A percentile compares a stretch with the other conserved stretches of the same genome.
Conservation (phyloP, 768 basidiomycete species). For the Lentinula raphanica region DNA sequence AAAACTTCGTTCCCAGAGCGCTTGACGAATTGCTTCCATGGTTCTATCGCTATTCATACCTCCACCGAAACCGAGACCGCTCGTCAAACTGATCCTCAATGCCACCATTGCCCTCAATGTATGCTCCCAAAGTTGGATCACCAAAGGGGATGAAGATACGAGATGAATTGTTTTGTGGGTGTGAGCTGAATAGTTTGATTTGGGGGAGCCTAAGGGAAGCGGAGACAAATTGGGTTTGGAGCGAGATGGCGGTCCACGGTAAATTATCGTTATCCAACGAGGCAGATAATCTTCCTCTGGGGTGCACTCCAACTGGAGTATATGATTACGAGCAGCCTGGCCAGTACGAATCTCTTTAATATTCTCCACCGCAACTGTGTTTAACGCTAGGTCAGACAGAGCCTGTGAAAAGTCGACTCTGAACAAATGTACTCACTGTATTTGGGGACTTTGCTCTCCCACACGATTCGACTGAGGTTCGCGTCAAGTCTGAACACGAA, state of each 20-base stretch:
- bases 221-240: neutral
- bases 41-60: constrained; percentile 67
- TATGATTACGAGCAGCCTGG: constrained; percentile 63
- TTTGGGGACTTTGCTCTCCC: constrained; percentile 66
- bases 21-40: constrained; percentile 58
- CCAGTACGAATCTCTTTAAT: constrained; percentile 85
- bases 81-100: constrained; percentile 13
- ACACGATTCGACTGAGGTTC: constrained; percentile 76
- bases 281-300: constrained; percentile 47
- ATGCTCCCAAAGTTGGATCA: constrained; percentile 46
- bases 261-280: constrained; percentile 82
- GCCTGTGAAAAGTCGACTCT: neutral
- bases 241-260: constrained; percentile 33
- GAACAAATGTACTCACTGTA: constrained; percentile 33
- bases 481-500: constrained; percentile 69
- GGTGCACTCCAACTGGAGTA: constrained; percentile 61
- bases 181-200: constrained; percentile 39
- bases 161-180: constrained; percentile 84
- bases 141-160: constrained; percentile 55
- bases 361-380: constrained; percentile 73
- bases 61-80: constrained; percentile 60
- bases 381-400: neutral
- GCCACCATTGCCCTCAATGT: constrained; percentile 38
- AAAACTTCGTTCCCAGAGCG: constrained; percentile 75
- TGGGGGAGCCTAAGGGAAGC: neutral